Base-by-base conservation (phyloP, 2,329 filamentous ascomycete genomes). In the Alternaria atra region DNA sequence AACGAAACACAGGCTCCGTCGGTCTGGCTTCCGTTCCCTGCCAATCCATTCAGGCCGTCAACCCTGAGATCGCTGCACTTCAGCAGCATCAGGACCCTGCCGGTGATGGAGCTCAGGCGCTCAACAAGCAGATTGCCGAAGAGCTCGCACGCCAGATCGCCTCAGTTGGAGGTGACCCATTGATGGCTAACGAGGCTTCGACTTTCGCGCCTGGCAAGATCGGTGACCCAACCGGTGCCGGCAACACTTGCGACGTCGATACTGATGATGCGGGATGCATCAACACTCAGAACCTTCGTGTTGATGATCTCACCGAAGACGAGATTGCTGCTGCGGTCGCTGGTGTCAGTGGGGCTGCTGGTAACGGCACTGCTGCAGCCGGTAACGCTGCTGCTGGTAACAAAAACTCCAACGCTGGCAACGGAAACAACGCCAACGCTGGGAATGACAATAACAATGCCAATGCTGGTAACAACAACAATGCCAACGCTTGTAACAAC, bases 81-180 rank as follows among this genome's bases (percentile, higher is more conserved):
- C 79, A 82, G 55, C 87, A 90, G 77, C 89, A 91, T 77, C 88
- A 91, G 64, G 89, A 91, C 73, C 87, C 89, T 29, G 89, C 89
- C 20, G 86, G 86, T 0, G 72, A 82, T 3, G 84, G 83, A 42
- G 86, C 88, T 12, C 82, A 84, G 13, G 83, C 74, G 1, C 79
- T 81, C 48, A 91, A 91, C 82, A 89, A 89, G 80, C 80, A 81
- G 35, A 85, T 90, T 66, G 84, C 86, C 47, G 80, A 89, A 6
- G 83, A 83, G 44, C 80, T 90, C 4, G 88, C 89, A 17, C 78
- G 81, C 53, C 86, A 90, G 78, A 85, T 91, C 52, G 83, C 84
- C 20, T 79, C 81, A 5, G 82, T 91, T 63, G 89, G 89, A 13
- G 89, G 86, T 30, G 85, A 91, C 73, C 87, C 88, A 15, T 79